A percentile compares a stretch with the other conserved stretches of the same genome.
These are phyloP conservation scores for Pichia sp. DNA, from an alignment of 1,139 yeast genomes.

Conservation along the genomic window DNA sequence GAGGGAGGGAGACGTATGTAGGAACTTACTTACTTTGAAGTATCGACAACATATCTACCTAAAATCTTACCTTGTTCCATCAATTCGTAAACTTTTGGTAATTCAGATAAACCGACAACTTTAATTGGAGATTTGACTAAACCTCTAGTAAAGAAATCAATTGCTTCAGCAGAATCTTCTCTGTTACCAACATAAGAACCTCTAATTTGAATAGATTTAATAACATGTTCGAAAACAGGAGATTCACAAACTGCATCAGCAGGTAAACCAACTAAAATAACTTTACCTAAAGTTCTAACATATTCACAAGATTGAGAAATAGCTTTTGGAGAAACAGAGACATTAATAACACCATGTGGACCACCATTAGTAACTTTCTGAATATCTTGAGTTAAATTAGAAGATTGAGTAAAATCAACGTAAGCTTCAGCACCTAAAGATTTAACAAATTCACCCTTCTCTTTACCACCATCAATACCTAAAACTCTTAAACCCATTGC, in stretches of 20 bases:
- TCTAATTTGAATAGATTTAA: slow-evolving; percentile 53
- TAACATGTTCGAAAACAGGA: slow-evolving; percentile 58
- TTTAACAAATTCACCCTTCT: slow-evolving; percentile 50
- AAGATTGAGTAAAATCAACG: slow-evolving; percentile 54
- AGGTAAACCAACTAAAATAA: slow-evolving; percentile 69
- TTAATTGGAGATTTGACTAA: slow-evolving; percentile 63
- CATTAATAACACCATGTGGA: slow-evolving; percentile 69
- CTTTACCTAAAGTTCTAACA: slow-evolving; percentile 63
- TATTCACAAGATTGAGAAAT: slow-evolving; percentile 56
- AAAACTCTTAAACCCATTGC: slow-evolving; percentile 71
- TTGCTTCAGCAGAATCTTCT: slow-evolving; percentile 70
- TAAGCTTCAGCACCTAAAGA: slow-evolving; percentile 60
- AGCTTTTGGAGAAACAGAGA: slow-evolving; percentile 63
- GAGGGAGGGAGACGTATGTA: not conserved
- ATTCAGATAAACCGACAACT: slow-evolving; percentile 59
- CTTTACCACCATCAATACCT: slow-evolving; percentile 72
- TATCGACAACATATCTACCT: slow-evolving; percentile 75
- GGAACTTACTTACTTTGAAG: slow-evolving; percentile 26
- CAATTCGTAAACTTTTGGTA: slow-evolving; percentile 53
- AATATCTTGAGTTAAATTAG: slow-evolving; percentile 52
- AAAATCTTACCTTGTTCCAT: slow-evolving; percentile 67
- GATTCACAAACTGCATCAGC: slow-evolving; percentile 62
- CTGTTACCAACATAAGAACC: slow-evolving; percentile 80
- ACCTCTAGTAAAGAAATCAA: slow-evolving; percentile 67
- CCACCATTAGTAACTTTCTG: slow-evolving; percentile 59